phyloP scores from a whole-genome alignment of 257 asterid species.

The Coffea canephora region DNA sequence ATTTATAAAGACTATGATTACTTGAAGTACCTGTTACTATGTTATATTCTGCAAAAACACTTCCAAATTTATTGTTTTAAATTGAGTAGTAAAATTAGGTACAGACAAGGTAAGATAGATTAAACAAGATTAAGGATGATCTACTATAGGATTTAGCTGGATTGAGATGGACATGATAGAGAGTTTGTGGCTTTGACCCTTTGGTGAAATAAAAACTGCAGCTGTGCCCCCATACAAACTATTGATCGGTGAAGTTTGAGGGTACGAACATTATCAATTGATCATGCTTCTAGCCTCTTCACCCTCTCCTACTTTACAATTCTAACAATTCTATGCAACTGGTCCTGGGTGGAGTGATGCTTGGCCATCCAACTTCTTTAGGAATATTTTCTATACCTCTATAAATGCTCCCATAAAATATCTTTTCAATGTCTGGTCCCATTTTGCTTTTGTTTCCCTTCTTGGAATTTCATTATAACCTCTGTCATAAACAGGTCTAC shows the following conservation, averaged over 20 bases:
- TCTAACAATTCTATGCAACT: background rate
- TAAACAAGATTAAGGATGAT: background rate
- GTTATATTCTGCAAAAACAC: background rate
- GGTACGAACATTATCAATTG: too few relatives aligned
- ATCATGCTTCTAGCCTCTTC: background rate
- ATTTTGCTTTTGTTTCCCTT: background rate
- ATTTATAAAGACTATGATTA: background rate
- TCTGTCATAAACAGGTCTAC: conserved; percentile 36
- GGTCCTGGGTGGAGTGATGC: background rate
- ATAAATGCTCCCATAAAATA: background rate
- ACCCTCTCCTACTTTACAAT: background rate
- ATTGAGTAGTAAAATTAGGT: background rate
- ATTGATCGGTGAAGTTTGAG: background rate
- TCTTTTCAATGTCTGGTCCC: conserved; percentile 6
- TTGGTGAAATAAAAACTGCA: background rate
- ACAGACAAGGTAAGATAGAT: background rate
- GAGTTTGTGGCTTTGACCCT: background rate
- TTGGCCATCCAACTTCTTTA: background rate
- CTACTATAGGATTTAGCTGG: background rate
- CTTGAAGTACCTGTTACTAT: background rate
- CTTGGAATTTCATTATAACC: background rate
- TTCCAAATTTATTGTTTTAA: background rate
- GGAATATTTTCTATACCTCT: background rate
- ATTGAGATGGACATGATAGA: background rate
- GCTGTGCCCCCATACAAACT: background rate